These are phyloP conservation scores for Dendrocalamus latiflorus DNA, from an alignment of 202 grass and related monocot genomes.

Conservation along the genomic window DNA sequence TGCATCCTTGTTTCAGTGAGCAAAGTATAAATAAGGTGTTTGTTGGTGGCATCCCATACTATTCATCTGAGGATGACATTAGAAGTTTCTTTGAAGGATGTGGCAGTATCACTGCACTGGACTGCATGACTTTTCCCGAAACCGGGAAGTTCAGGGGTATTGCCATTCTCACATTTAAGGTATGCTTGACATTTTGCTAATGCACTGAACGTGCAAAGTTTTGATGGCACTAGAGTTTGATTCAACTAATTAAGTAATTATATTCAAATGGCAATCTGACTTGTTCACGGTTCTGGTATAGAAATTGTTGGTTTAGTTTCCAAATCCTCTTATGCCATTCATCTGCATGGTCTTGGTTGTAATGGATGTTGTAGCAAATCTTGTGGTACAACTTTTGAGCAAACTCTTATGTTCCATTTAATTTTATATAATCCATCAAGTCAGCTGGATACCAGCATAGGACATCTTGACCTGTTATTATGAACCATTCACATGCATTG, in stretches of 20 bases:
- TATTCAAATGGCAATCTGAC: background rate
- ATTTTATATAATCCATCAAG: background rate
- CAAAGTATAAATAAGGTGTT: conserved; percentile 76
- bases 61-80: conserved; percentile 90
- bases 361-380: background rate
- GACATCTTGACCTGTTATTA: background rate
- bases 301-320: background rate
- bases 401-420: conserved; percentile 1
- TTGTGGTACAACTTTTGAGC: background rate
- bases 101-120: conserved; percentile 62
- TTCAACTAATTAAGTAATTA: conserved; percentile 1
- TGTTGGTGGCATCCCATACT: conserved; percentile 92
- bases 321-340: background rate
- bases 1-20: conserved; percentile 44
- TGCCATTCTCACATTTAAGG: conserved; percentile 93
- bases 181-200: conserved; percentile 22
- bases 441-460: background rate
- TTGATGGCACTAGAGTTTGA: background rate
- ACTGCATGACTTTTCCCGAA: conserved; percentile 90
- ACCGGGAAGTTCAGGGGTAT: conserved; percentile 90
- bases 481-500: background rate
- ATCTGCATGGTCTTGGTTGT: background rate
- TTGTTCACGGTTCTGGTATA: background rate
- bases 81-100: conserved; percentile 83
- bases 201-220: background rate